Evolutionary conservation across 768 basidiomycete species (phyloP).

Genomic region (Macrolepiota fuliginosa): DNA sequence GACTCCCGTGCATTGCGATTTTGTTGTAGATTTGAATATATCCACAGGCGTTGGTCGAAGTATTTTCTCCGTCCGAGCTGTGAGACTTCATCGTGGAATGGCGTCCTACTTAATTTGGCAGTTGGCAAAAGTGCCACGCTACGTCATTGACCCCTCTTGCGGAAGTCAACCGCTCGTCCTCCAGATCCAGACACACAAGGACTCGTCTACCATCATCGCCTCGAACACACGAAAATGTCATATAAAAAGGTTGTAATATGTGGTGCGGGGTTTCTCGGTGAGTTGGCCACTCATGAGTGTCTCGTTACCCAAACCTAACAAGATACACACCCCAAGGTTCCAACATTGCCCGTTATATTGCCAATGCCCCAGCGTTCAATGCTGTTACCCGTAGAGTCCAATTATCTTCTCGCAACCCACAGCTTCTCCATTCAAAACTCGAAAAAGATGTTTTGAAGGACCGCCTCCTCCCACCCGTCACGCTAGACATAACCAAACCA

Average conservation of each 20-base stretch:
- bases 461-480: conserved; percentile 37
- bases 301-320: background rate
- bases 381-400: conserved; percentile 42
- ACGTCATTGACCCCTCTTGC: background rate
- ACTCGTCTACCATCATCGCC: background rate
- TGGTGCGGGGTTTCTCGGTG: conserved; percentile 64
- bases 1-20: background rate
- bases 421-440: conserved; percentile 34
- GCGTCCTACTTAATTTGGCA: background rate
- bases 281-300: background rate
- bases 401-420: conserved; percentile 59
- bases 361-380: conserved; percentile 20
- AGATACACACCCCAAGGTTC: conserved; percentile 36
- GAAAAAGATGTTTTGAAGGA: conserved; percentile 28
- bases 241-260: conserved; percentile 45
- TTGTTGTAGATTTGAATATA: background rate
- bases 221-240: conserved; percentile 11
- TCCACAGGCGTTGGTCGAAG: background rate
- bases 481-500: conserved; percentile 55
- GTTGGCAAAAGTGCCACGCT: background rate
- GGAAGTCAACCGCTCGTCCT: background rate
- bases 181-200: background rate
- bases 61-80: background rate
- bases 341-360: conserved; percentile 56
- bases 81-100: background rate